A percentile compares a stretch with the other conserved stretches of the same genome.
These are phyloP conservation scores for Cercospora canescens DNA, from an alignment of 2,329 filamentous ascomycete genomes.

Conservation along the genomic window DNA sequence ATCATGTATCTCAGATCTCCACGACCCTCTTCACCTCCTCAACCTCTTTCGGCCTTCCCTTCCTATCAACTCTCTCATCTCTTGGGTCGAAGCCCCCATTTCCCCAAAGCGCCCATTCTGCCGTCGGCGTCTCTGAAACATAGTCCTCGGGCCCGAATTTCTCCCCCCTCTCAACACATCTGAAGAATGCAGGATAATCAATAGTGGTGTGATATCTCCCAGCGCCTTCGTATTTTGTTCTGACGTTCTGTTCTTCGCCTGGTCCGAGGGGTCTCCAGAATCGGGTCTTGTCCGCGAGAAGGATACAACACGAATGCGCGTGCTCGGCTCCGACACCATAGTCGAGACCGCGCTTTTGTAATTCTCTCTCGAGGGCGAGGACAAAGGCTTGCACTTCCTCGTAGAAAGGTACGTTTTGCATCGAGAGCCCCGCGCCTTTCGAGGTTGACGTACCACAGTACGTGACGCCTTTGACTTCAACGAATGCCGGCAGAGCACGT, in stretches of 20 bases:
- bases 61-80: constrained; percentile 83
- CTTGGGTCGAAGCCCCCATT: constrained; percentile 91
- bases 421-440: constrained; percentile 82
- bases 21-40: constrained; percentile 15
- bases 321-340: constrained; percentile 96
- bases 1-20: constrained; percentile 8
- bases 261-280: constrained; percentile 59
- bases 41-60: constrained; percentile 54
- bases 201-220: constrained; percentile 80
- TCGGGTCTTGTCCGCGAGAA: constrained; percentile 73
- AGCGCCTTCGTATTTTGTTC: constrained; percentile 55
- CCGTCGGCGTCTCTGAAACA: constrained; percentile 71
- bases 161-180: constrained; percentile 69
- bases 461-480: constrained; percentile 95
- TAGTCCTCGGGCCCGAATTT: constrained; percentile 85
- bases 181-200: constrained; percentile 86
- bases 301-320: constrained; percentile 88
- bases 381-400: constrained; percentile 86
- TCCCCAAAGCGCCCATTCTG: constrained; percentile 94
- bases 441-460: constrained; percentile 91
- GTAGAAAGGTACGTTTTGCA: constrained; percentile 97
- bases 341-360: constrained; percentile 67
- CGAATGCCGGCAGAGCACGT: constrained; percentile 82
- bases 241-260: not conserved
- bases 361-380: constrained; percentile 67